Evolutionary conservation across 2,329 filamentous ascomycete species (phyloP).

Genomic region (Arthrobotrys entomopaga): DNA sequence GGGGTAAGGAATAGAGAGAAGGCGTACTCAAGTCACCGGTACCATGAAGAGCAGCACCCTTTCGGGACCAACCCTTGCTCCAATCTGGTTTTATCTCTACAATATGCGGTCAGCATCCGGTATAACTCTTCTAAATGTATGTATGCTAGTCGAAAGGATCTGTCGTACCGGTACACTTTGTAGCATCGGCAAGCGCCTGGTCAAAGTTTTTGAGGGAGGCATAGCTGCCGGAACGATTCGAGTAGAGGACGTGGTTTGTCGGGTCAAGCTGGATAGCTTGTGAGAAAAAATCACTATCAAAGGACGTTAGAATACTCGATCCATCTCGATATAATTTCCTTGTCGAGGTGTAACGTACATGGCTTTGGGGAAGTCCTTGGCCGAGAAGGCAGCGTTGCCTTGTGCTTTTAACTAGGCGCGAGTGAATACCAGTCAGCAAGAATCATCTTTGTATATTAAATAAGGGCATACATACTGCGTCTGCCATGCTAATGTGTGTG

Average conservation of each 20-base stretch:
- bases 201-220: constrained; percentile 90
- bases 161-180: constrained; percentile 76
- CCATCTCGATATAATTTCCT: constrained; percentile 51
- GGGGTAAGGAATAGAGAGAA: not conserved
- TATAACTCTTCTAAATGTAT: too few species aligned
- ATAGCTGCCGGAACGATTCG: constrained; percentile 81
- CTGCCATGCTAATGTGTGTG: constrained; percentile 31
- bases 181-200: constrained; percentile 85
- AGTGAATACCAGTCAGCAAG: not conserved
- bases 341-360: constrained; percentile 73
- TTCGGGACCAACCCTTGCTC: constrained; percentile 95
- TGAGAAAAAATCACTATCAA: constrained; percentile 84
- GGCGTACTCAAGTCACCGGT: constrained; percentile 77
- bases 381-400: constrained; percentile 98
- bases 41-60: constrained; percentile 90
- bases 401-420: constrained; percentile 83
- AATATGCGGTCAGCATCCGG: not conserved
- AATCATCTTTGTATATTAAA: not conserved
- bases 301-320: not conserved
- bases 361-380: constrained; percentile 95
- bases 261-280: constrained; percentile 90
- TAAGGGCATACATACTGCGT: constrained; percentile 40
- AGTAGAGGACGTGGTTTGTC: constrained; percentile 95
- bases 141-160: not conserved
- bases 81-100: constrained; percentile 91